phyloP scores from a whole-genome alignment of 768 basidiomycete genomes.

The Phylloporus sp. region DNA sequence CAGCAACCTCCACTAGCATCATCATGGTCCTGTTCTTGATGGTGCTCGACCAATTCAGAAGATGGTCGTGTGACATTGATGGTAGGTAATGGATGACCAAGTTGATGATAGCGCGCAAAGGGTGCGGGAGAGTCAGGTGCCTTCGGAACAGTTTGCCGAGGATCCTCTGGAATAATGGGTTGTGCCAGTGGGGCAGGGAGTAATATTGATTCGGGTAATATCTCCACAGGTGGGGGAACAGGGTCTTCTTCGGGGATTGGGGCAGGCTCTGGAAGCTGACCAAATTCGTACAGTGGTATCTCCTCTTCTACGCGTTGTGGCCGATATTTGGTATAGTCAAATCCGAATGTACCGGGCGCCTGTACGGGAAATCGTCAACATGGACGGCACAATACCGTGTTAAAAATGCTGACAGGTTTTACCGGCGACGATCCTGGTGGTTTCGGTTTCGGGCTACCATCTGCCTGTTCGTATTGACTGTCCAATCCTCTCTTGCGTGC shows the following conservation, averaged over 20 bases:
- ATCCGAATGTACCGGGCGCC: constrained; percentile 85
- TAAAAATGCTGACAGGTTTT: constrained; percentile 51
- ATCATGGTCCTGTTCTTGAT: constrained; percentile 35
- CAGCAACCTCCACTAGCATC: constrained; percentile 60
- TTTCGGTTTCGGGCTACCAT: constrained; percentile 62
- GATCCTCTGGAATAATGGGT: constrained; percentile 25
- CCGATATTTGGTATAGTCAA: constrained; percentile 67
- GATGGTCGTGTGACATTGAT: constrained; percentile 31
- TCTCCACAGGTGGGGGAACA: background rate
- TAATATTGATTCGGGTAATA: constrained; percentile 11
- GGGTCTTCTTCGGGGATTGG: constrained; percentile 11
- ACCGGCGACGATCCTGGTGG: constrained; percentile 35
- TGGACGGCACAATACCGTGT: background rate
- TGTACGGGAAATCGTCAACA: constrained; percentile 22
- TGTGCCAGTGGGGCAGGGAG: constrained; percentile 28
- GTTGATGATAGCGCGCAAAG: constrained; percentile 53
- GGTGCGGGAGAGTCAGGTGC: constrained; percentile 55
- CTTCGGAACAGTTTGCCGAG: constrained; percentile 15
- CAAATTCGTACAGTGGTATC: constrained; percentile 70
- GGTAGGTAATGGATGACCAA: constrained; percentile 26
- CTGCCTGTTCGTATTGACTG: constrained; percentile 61
- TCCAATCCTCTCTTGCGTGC: constrained; percentile 79
- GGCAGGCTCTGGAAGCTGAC: constrained; percentile 34
- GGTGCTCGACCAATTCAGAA: constrained; percentile 24
- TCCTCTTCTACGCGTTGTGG: constrained; percentile 41